Percentiles rank a stretch among this genome's conserved stretches.
Evolutionary conservation across 208 protist genomes (phyloP).

Genomic region (Leptomonas pyrrhocoris): DNA sequence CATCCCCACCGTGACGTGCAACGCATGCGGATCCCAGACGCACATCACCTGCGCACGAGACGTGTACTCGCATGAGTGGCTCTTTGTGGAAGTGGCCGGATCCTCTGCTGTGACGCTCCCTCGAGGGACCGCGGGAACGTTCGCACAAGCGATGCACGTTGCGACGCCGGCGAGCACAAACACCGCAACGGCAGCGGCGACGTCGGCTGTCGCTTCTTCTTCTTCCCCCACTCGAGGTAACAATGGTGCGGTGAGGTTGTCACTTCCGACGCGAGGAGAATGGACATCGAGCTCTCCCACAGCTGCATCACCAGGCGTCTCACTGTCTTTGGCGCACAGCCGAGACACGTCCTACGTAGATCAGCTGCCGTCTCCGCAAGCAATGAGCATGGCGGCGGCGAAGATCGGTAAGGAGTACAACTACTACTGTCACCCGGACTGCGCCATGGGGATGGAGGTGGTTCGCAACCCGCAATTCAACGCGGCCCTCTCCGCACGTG

Average conservation of each 20-base stretch:
- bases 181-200: too few species aligned
- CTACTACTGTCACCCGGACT: slow-evolving; percentile 62
- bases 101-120: not conserved
- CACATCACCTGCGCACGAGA: slow-evolving; percentile 54
- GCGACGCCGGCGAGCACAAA: too few species aligned
- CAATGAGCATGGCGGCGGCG: slow-evolving; percentile 13
- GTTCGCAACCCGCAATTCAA: slow-evolving; percentile 55
- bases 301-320: too few species aligned
- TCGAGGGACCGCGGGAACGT: too few species aligned
- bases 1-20: slow-evolving; percentile 36
- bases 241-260: too few species aligned
- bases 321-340: too few species aligned
- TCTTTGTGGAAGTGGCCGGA: slow-evolving; percentile 15
- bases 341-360: not conserved
- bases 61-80: slow-evolving; percentile 32
- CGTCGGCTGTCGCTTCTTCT: too few species aligned
- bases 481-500: slow-evolving; percentile 32
- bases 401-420: slow-evolving; percentile 23
- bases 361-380: slow-evolving; percentile 15
- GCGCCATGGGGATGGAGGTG: slow-evolving; percentile 52
- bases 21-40: slow-evolving; percentile 42
- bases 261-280: too few species aligned
- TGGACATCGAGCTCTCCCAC: too few species aligned
- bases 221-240: too few species aligned
- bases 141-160: too few species aligned